A percentile compares a stretch with the other conserved stretches of the same genome.
phyloP scores from a whole-genome alignment of 2,329 filamentous ascomycete species.

The Fusarium sterilihyphosum region DNA sequence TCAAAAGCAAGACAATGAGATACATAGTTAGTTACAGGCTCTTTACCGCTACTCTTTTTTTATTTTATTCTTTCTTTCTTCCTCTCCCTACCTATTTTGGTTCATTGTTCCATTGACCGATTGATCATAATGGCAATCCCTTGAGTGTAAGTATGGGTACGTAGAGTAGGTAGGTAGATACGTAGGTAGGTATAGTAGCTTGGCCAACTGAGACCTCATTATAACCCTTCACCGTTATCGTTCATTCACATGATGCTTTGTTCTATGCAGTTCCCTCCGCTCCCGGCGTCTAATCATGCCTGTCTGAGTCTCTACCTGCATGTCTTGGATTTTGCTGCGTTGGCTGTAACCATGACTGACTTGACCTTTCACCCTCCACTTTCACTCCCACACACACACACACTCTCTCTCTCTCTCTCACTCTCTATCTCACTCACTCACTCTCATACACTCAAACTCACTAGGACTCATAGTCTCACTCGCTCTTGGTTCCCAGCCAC shows the following conservation, averaged over 20 bases:
- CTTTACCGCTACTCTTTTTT: constrained; percentile 17
- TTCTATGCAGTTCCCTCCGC: constrained; percentile 34
- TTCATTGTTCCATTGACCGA: background rate
- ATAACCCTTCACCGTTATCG: background rate
- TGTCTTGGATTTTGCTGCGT: constrained; percentile 38
- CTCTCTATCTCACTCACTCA: background rate
- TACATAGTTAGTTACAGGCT: background rate
- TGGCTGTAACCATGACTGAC: constrained; percentile 22
- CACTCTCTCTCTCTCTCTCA: background rate
- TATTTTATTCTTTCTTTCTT: background rate
- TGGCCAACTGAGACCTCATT: background rate
- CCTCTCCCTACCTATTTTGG: background rate
- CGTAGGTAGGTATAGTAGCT: background rate
- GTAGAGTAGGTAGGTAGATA: background rate
- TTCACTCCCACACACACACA: background rate
- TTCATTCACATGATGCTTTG: constrained; percentile 41
- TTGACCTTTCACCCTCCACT: constrained; percentile 4
- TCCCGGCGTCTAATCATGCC: constrained; percentile 33
- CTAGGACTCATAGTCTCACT: background rate
- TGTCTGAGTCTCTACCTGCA: constrained; percentile 20
- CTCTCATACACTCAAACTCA: background rate
- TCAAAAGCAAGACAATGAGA: constrained; percentile 40
- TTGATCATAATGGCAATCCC: background rate
- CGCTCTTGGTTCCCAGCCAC: constrained; percentile 26
- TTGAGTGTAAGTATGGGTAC: background rate